A percentile compares a stretch with the other conserved stretches of the same genome.
Conservation (phyloP, 2,329 filamentous ascomycete species). For the Helminthosporium solani region DNA sequence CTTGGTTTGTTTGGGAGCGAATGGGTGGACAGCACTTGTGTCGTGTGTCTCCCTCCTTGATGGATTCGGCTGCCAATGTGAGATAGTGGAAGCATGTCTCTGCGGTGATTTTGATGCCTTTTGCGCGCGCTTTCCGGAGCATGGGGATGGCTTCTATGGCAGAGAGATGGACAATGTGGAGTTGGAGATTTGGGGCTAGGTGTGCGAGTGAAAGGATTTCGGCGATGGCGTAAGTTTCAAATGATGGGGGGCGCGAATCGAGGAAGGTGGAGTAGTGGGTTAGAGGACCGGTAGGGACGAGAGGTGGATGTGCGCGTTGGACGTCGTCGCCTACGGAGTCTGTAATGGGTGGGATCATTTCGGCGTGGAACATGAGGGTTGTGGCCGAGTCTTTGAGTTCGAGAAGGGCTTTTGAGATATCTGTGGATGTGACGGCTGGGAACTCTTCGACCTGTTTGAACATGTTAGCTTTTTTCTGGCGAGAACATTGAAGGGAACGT, state of each 20-base stretch:
- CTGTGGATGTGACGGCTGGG: conserved; percentile 77
- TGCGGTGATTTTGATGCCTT: conserved; percentile 82
- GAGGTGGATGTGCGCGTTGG: conserved; percentile 66
- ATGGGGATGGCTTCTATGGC: conserved; percentile 86
- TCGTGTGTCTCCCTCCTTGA: conserved; percentile 80
- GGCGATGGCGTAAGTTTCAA: conserved; percentile 88
- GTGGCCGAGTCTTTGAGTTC: conserved; percentile 79
- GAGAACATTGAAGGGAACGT: conserved; percentile 45
- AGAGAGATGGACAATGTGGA: conserved; percentile 93
- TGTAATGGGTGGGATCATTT: conserved; percentile 90
- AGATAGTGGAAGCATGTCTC: conserved; percentile 97
- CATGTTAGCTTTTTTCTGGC: conserved; percentile 17
- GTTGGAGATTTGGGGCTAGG: conserved; percentile 74
- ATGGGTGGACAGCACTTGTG: conserved; percentile 97
- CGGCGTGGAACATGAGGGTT: conserved; percentile 97
- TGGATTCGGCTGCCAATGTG: conserved; percentile 76
- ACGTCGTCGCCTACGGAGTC: conserved; percentile 77
- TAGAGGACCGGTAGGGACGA: conserved; percentile 69
- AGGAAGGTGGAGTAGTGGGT: conserved; percentile 88
- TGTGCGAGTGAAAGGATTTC: conserved; percentile 81
- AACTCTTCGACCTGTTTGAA: conserved; percentile 80
- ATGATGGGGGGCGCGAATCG: conserved; percentile 80
- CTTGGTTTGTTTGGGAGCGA: conserved; percentile 76
- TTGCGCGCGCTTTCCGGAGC: conserved; percentile 68
- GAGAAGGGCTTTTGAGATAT: conserved; percentile 77